Conservation (phyloP, 2,329 filamentous ascomycete genomes). For the Exophiala calicioides region DNA sequence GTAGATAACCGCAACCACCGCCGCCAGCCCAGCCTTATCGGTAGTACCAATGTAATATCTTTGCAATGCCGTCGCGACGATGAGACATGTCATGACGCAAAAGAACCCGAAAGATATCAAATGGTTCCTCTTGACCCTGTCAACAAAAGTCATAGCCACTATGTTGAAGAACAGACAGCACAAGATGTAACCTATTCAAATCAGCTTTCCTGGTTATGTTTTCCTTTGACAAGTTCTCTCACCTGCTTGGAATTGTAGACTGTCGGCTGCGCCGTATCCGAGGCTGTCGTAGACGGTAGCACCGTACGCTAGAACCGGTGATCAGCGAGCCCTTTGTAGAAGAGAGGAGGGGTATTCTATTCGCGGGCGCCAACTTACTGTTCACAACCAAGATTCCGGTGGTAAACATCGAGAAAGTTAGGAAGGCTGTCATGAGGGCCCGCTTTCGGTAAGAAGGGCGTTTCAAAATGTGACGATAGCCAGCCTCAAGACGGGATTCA, state of each 20-base stretch:
- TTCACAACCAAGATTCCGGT: constrained; percentile 8
- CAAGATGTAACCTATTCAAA: no score
- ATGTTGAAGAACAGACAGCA: neutral
- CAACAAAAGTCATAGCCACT: constrained; percentile 8
- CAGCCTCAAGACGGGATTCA: constrained; percentile 7
- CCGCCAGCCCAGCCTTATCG: constrained; percentile 13
- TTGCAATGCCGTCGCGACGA: constrained; percentile 10
- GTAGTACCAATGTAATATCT: constrained; percentile 1
- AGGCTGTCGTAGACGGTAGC: constrained; percentile 3
- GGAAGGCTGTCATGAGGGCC: constrained; percentile 4
- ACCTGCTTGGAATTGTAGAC: constrained; percentile 7
- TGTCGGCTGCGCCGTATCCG: constrained; percentile 6
- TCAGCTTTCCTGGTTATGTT: no score
- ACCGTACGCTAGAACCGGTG: constrained; percentile 3
- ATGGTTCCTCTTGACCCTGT: neutral
- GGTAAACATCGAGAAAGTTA: constrained; percentile 5
- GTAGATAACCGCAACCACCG: constrained; percentile 25
- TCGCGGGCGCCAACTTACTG: no score
- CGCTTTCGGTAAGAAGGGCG: constrained; percentile 10
- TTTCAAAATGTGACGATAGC: constrained; percentile 6
- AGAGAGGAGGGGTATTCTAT: neutral
- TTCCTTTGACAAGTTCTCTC: no score
- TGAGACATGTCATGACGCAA: constrained; percentile 1
- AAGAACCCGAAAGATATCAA: constrained; percentile 13
- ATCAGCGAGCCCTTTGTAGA: neutral